Evolutionary conservation across 2,329 filamentous ascomycete genomes (phyloP).

Genomic region (Fusarium palustre): DNA sequence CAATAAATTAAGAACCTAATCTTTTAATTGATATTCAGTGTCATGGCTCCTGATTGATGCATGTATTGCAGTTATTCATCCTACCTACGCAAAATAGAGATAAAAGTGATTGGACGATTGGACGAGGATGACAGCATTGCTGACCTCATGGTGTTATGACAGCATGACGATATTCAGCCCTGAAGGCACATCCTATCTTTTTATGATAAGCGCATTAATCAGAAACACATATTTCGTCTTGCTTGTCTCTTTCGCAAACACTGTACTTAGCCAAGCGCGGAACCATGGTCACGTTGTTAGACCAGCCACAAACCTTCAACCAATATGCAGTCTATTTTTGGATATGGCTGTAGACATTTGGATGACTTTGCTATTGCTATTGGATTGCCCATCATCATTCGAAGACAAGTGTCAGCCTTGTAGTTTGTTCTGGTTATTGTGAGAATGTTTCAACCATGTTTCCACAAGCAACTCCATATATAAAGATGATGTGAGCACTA

Average conservation of each 20-base stretch:
- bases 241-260: too few species aligned
- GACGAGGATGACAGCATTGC: background rate
- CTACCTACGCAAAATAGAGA: background rate
- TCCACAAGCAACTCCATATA: background rate
- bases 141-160: conserved; percentile 9
- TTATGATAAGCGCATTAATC: background rate
- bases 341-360: background rate
- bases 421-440: background rate
- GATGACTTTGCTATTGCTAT: background rate
- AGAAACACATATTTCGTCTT: background rate
- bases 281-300: background rate
- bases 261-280: background rate
- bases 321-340: background rate
- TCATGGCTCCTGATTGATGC: background rate
- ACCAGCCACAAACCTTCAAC: background rate
- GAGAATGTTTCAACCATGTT: background rate
- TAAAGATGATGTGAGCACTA: background rate
- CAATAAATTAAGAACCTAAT: too few species aligned
- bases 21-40: background rate
- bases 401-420: background rate
- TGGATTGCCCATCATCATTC: background rate
- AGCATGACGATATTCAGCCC: conserved; percentile 14
- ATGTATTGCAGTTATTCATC: background rate
- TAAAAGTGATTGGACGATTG: background rate
- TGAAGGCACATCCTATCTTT: conserved; percentile 1